phyloP scores from a whole-genome alignment of 805 yeast genomes.

The Vanderwaltozyma yarrowii region DNA sequence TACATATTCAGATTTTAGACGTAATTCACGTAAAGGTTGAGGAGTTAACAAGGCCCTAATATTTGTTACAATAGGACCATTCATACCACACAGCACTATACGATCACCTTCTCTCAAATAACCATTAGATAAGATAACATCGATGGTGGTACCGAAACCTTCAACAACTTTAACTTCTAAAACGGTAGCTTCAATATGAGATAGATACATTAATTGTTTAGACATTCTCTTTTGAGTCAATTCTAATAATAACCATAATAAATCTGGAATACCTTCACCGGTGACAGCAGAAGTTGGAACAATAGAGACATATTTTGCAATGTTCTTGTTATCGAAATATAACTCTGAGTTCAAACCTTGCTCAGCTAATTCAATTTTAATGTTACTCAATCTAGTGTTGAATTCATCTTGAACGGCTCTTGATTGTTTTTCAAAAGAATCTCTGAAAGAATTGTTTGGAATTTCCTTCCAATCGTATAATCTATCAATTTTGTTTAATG shows the following conservation, averaged over 20 bases:
- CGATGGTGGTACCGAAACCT: slow-evolving; percentile 98
- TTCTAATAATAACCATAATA: slow-evolving; percentile 88
- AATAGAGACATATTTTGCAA: slow-evolving; percentile 87
- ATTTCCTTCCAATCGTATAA: slow-evolving; percentile 85
- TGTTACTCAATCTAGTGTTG: slow-evolving; percentile 73
- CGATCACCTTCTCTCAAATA: slow-evolving; percentile 89
- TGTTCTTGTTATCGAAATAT: slow-evolving; percentile 88
- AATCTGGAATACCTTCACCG: slow-evolving; percentile 99
- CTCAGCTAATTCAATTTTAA: slow-evolving; percentile 87
- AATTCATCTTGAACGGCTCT: slow-evolving; percentile 87
- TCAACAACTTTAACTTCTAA: slow-evolving; percentile 96
- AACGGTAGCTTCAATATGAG: slow-evolving; percentile 85
- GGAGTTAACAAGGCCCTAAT: slow-evolving; percentile 95
- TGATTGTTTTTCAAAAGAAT: slow-evolving; percentile 73
- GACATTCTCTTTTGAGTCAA: slow-evolving; percentile 98
- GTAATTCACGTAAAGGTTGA: slow-evolving; percentile 91
- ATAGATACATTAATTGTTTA: slow-evolving; percentile 91
- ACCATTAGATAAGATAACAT: slow-evolving; percentile 97
- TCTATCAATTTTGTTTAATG: slow-evolving; percentile 95
- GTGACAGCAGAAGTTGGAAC: slow-evolving; percentile 99
- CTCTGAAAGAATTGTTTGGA: slow-evolving; percentile 94
- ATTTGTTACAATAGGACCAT: slow-evolving; percentile 95
- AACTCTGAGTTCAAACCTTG: slow-evolving; percentile 97
- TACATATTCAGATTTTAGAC: slow-evolving; percentile 91
- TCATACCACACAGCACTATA: slow-evolving; percentile 91